Evolutionary conservation across 2,329 filamentous ascomycete species (phyloP), one percentile per base, ranked within the genome.

Genomic region (Diaporthe amygdali): DNA sequence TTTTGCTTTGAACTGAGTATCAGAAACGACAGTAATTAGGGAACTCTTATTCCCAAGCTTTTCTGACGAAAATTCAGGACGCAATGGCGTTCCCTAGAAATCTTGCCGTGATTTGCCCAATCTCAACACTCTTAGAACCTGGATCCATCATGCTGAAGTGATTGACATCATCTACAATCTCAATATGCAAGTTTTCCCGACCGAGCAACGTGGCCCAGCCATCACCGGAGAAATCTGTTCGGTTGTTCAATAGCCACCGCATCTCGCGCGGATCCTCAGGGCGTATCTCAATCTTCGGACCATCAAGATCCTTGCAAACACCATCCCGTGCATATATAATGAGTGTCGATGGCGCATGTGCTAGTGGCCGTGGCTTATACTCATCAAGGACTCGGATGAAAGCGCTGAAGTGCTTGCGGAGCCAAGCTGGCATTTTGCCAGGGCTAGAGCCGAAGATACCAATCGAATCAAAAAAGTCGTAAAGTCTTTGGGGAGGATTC

Each of bases 391-490:
- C 5, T 5, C 55, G 55, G 22, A 61, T 61, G 39, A 61, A 61
- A 61, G 55, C 55, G 30, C 12, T 27, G 37, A 61, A 61, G 9
- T 61, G 55, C 37, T 61, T 37, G 39, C 55, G 55, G 22, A 61
- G 55, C 55, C 55, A 61, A 46, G 37, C 39, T 20, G 55, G 55
- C 55, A 59, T 59, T 9, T 59, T 44, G 2, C 55, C 55, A n/a
- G 55, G 15, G 8, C 37, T 44, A 15, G 55, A 44, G 37, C 55
- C 55, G 55, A 61, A 61, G 20, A 30, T 41, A 6, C 55, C 55
- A 44, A 61, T 61, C 7, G 55, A 61, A 37, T 61, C 55, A 30
- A 61, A 61, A 37, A 61, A 61, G 55, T 61, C 55, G 27, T 61
- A 61, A 44, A 61, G 55, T 14, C 55, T 30, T 17, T 44, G 55